A percentile compares a stretch with the other conserved stretches of the same genome.
Conservation (phyloP, 305 asterid genomes). For the Ilex paraguariensis region DNA sequence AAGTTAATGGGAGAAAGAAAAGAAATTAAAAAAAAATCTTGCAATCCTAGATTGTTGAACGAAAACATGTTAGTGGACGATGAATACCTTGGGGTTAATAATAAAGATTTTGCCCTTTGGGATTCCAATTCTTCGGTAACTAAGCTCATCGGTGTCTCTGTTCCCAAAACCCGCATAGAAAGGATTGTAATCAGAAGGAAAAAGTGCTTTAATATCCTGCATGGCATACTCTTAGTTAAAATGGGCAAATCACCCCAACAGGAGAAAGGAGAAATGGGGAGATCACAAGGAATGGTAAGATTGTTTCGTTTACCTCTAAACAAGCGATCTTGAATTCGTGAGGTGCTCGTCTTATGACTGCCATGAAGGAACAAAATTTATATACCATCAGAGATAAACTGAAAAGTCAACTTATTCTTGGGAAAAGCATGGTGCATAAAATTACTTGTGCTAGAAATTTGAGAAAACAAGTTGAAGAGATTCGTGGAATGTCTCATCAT, state of each 20-base stretch:
- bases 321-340: conserved; percentile 99
- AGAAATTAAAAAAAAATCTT: neutral
- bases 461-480: too few species aligned
- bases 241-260: too few species aligned
- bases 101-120: conserved; percentile 98
- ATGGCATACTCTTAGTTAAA: neutral
- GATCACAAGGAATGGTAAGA: neutral
- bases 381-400: too few species aligned
- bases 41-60: neutral
- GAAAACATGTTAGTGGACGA: neutral
- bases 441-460: too few species aligned
- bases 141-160: conserved; percentile 95
- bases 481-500: too few species aligned
- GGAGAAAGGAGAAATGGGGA: neutral
- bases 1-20: conserved; percentile 5
- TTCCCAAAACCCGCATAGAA: conserved; percentile 98
- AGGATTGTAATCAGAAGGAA: conserved; percentile 90
- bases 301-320: conserved; percentile 68
- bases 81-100: conserved; percentile 84
- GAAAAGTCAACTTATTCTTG: too few species aligned
- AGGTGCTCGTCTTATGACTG: conserved; percentile 99
- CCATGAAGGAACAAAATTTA: conserved; percentile 7
- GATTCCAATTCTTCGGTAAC: conserved; percentile 94
- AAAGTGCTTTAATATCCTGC: conserved; percentile 96
- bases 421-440: too few species aligned